These are phyloP conservation scores for Cladochytrium replicatum DNA, from an alignment of 192 early-diverging fungal species.

Conservation along the genomic window DNA sequence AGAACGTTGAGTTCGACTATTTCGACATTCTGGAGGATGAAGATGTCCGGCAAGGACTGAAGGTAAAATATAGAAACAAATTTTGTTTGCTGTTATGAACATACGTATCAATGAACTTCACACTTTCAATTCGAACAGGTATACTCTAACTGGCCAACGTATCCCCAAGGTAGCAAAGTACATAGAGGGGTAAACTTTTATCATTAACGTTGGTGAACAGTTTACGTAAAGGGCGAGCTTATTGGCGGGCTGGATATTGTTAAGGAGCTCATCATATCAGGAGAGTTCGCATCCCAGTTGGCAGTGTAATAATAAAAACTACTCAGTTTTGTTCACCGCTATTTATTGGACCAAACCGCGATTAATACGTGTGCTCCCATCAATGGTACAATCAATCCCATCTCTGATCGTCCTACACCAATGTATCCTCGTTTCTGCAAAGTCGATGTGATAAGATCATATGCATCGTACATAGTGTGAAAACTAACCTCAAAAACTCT, in stretches of 20 bases:
- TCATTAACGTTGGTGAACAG: conserved; percentile 1
- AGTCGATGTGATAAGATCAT: too few relatives aligned
- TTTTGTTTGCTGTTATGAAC: neutral
- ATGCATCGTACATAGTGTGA: too few relatives aligned
- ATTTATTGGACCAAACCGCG: too few relatives aligned
- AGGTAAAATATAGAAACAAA: too few relatives aligned
- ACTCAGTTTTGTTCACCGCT: too few relatives aligned
- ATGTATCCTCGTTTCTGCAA: conserved; percentile 39
- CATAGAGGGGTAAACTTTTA: neutral
- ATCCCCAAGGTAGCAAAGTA: conserved; percentile 39
- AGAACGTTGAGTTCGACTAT: conserved; percentile 27
- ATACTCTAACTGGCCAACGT: conserved; percentile 45
- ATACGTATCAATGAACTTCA: neutral
- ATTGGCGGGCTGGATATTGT: conserved; percentile 93
- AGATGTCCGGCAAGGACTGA: conserved; percentile 45
- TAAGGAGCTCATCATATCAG: conserved; percentile 67
- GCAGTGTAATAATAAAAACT: conserved; percentile 5
- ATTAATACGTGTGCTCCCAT: too few relatives aligned
- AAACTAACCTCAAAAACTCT: conserved; percentile 79
- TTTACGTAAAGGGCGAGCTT: conserved; percentile 87
- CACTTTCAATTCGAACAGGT: too few relatives aligned
- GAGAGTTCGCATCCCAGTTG: too few relatives aligned
- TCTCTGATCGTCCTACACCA: conserved; percentile 19
- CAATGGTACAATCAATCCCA: conserved; percentile 2
- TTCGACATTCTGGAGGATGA: conserved; percentile 50